Conservation (phyloP, 805 yeast genomes). For the Barnettozyma californica region DNA sequence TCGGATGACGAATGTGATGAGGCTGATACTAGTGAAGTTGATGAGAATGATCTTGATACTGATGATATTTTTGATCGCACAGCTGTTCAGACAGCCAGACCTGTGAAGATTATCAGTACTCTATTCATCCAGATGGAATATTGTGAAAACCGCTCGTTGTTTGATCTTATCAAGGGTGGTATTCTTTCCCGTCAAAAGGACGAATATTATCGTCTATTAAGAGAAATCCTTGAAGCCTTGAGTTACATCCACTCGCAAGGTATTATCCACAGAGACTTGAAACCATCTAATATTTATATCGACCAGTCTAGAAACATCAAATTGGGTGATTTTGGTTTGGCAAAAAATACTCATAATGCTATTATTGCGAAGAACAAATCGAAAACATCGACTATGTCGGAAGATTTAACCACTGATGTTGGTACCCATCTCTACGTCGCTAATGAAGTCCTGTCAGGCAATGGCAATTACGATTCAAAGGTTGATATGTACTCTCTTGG, state of each 20-base stretch:
- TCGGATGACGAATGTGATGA: slow-evolving; percentile 18
- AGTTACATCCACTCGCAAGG: slow-evolving; percentile 91
- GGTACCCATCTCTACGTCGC: slow-evolving; percentile 96
- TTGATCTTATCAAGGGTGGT: slow-evolving; percentile 71
- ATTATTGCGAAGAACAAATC: slow-evolving; percentile 26
- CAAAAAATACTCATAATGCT: slow-evolving; percentile 73
- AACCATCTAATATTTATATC: slow-evolving; percentile 93
- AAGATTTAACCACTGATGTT: slow-evolving; percentile 84
- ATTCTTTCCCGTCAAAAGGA: slow-evolving; percentile 65
- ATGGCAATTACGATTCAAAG: slow-evolving; percentile 79
- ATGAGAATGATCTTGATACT: slow-evolving; percentile 19
- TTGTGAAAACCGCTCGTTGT: slow-evolving; percentile 89
- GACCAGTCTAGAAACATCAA: slow-evolving; percentile 86
- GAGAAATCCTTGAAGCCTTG: slow-evolving; percentile 86
- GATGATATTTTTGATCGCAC: slow-evolving; percentile 3
- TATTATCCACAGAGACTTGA: slow-evolving; percentile 89
- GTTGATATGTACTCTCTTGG: slow-evolving; percentile 96
- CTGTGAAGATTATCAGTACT: slow-evolving; percentile 48
- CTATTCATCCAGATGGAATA: slow-evolving; percentile 97
- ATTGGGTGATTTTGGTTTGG: slow-evolving; percentile 96
- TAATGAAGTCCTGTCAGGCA: slow-evolving; percentile 72
- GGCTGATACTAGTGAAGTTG: slow-evolving; percentile 17
- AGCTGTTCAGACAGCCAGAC: slow-evolving; percentile 17
- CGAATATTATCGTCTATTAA: slow-evolving; percentile 85
- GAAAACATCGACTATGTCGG: slow-evolving; percentile 32